Percentiles rank a stretch among this genome's conserved stretches.
phyloP scores from a whole-genome alignment of 2,329 filamentous ascomycete species.

The Venturia effusa region DNA sequence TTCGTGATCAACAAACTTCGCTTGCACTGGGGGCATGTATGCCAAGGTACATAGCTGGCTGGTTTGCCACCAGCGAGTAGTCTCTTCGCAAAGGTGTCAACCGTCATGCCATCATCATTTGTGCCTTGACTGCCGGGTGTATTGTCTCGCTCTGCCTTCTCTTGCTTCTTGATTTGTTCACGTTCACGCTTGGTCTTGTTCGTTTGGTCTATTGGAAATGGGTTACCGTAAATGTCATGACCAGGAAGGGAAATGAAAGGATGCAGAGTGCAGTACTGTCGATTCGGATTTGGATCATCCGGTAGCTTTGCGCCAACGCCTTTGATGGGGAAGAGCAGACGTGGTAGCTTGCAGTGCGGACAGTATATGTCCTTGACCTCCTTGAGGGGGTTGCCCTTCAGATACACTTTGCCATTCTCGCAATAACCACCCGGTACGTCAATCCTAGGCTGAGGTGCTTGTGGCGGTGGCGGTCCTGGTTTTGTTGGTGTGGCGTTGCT shows the following conservation, averaged over 20 bases:
- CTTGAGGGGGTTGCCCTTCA: conserved; percentile 63
- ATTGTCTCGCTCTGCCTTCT: conserved; percentile 31
- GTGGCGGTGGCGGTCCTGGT: conserved; percentile 24
- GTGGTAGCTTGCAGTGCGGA: conserved; percentile 62
- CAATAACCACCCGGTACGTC: conserved; percentile 57
- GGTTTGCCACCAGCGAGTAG: conserved; percentile 37
- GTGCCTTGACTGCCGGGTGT: conserved; percentile 36
- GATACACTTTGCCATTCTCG: conserved; percentile 55
- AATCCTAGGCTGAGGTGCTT: conserved; percentile 33
- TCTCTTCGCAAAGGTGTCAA: conserved; percentile 30
- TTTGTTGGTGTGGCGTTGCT: conserved; percentile 43
- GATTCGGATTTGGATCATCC: conserved; percentile 29
- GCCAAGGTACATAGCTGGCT: conserved; percentile 39
- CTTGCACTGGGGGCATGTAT: conserved; percentile 50
- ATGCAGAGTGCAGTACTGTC: conserved; percentile 66
- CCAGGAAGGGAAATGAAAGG: conserved; percentile 67
- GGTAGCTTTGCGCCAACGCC: conserved; percentile 60
- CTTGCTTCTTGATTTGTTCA: conserved; percentile 37
- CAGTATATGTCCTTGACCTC: conserved; percentile 63
- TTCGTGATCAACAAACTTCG: conserved; percentile 50
- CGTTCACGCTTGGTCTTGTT: conserved; percentile 70
- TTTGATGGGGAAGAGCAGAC: conserved; percentile 61
- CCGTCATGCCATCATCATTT: conserved; percentile 23
- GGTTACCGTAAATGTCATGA: conserved; percentile 74
- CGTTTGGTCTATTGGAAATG: conserved; percentile 63